phyloP scores from a whole-genome alignment of 192 early-diverging fungal species.

The Chytriomyces hyalinus region DNA sequence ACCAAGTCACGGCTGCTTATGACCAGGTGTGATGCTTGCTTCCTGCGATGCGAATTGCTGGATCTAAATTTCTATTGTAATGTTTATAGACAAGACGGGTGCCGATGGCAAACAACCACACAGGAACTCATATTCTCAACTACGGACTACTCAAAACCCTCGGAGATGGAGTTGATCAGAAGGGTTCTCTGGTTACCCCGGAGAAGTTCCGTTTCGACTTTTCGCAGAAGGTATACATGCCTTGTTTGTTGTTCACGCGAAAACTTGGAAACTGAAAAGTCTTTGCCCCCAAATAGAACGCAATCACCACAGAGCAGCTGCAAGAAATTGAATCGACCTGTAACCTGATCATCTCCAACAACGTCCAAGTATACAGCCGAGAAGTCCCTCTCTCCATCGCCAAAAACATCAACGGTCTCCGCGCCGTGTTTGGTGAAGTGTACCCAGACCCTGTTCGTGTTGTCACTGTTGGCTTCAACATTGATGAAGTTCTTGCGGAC shows the following conservation, averaged over 20 bases:
- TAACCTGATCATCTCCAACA: slow-evolving; percentile 76
- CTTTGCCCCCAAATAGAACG: slow-evolving; percentile 42
- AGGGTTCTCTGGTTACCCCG: slow-evolving; percentile 94
- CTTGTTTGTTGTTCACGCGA: slow-evolving; percentile 39
- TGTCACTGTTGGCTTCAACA: slow-evolving; percentile 87
- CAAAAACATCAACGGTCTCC: slow-evolving; percentile 86
- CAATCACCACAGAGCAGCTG: slow-evolving; percentile 71
- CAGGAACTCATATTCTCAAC: slow-evolving; percentile 95
- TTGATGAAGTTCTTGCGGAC: slow-evolving; percentile 84
- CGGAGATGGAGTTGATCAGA: slow-evolving; percentile 83
- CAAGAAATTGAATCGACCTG: slow-evolving; percentile 77
- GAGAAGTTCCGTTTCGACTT: slow-evolving; percentile 98
- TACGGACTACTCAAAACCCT: slow-evolving; percentile 88
- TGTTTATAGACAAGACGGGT: slow-evolving; percentile 62
- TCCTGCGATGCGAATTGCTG: not conserved
- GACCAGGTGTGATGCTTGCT: slow-evolving; percentile 63
- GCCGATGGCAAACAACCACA: slow-evolving; percentile 95
- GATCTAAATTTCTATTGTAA: not conserved
- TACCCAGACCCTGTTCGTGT: slow-evolving; percentile 99
- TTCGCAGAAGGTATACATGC: slow-evolving; percentile 68
- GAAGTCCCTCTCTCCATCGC: slow-evolving; percentile 84
- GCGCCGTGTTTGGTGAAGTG: slow-evolving; percentile 95
- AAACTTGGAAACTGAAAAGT: not conserved
- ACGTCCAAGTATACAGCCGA: slow-evolving; percentile 77
- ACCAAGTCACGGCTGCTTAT: slow-evolving; percentile 78